phyloP scores from a whole-genome alignment of 257 asterid species.

The Solanum peruvianum region DNA sequence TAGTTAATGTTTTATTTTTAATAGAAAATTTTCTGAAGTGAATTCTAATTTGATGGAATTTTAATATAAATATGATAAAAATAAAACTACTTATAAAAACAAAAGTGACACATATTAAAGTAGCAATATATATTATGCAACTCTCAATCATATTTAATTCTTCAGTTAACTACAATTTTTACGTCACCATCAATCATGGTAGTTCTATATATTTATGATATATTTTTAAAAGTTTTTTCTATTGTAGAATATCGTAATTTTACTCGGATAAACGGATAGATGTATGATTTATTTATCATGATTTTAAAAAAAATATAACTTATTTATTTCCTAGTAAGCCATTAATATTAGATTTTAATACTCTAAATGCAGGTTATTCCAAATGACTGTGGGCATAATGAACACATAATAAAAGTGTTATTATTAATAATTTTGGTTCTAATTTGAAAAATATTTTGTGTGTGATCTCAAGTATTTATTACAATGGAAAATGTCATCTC shows the following conservation, averaged over 20 bases:
- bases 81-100: background rate
- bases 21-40: background rate
- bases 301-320: too few species aligned
- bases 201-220: background rate
- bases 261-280: background rate
- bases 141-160: background rate
- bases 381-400: background rate
- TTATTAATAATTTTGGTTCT: background rate
- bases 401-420: background rate
- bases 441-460: background rate
- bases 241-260: background rate
- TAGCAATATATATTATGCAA: background rate
- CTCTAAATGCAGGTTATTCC: too few species aligned
- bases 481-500: background rate
- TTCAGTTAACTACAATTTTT: background rate
- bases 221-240: background rate
- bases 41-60: background rate
- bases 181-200: background rate
- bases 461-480: background rate
- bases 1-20: fast-evolving
- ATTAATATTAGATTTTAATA: background rate
- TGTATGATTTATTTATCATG: background rate
- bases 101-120: background rate
- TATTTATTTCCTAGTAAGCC: background rate
- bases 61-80: background rate